Percentiles rank a stretch among this genome's conserved stretches.
phyloP scores from a whole-genome alignment of 1,284 basidiomycete genomes.

The Irpex lacteus region DNA sequence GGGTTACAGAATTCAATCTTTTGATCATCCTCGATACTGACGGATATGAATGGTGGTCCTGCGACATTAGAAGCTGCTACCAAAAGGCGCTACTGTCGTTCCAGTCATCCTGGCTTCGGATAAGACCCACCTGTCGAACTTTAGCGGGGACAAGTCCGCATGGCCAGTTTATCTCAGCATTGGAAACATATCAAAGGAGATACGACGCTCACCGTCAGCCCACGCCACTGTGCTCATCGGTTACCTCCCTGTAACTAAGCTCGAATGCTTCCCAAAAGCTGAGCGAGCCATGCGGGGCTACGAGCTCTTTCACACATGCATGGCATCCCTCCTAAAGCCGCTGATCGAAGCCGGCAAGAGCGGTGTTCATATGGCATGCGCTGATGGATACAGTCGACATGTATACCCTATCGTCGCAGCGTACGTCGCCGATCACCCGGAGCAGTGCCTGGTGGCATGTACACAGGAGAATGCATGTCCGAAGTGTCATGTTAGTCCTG shows the following conservation, averaged over 20 bases:
- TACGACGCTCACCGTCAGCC: constrained; percentile 25
- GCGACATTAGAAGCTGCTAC: neutral
- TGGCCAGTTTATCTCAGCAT: constrained; percentile 39
- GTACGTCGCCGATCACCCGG: constrained; percentile 42
- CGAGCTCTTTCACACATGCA: constrained; percentile 38
- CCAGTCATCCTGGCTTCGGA: constrained; percentile 36
- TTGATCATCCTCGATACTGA: neutral
- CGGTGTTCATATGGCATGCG: constrained; percentile 33
- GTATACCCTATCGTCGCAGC: constrained; percentile 36
- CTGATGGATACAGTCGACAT: constrained; percentile 30
- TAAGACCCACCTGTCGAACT: constrained; percentile 35
- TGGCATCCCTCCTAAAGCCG: constrained; percentile 21
- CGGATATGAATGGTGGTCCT: neutral
- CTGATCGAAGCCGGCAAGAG: neutral
- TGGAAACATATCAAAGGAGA: constrained; percentile 34
- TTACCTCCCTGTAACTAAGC: constrained; percentile 38
- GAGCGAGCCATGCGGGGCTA: constrained; percentile 20
- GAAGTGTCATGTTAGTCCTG: constrained; percentile 11
- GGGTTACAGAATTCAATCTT: neutral
- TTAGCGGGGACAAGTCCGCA: constrained; percentile 35
- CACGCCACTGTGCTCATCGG: constrained; percentile 34
- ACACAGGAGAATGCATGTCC: constrained; percentile 21
- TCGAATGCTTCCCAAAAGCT: constrained; percentile 30
- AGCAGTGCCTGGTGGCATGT: constrained; percentile 32
- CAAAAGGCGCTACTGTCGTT: neutral